Base-by-base conservation (phyloP, 805 yeast genomes). In the Myxozyma vanderwaltii region DNA sequence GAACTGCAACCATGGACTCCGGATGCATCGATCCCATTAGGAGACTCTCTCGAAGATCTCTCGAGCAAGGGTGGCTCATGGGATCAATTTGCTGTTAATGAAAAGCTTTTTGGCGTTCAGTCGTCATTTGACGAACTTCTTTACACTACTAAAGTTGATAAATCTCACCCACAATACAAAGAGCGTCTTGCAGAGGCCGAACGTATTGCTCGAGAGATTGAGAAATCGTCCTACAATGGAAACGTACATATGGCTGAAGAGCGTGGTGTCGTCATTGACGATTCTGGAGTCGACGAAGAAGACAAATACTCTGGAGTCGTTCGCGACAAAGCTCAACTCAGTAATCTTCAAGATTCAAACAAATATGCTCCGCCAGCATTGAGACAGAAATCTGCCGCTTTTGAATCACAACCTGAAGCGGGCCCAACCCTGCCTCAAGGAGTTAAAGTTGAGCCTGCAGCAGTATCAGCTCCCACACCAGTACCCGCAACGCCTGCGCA, bases 1-100 rank as follows among this genome's bases (percentile, higher is more conserved):
- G 91, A 86, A 68, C 81, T 94, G 55, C 84, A 88, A 74, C 81
- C 78, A 68, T 92, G 99, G 99, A 82, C 82, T 21, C 96, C 96
- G 3, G 95, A 87, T 53, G 82, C 70, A 19, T 70, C 67, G 12
- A 70, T 70, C n/a, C 67, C 51, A 3, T 29, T 51, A 21, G 49
- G 51, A 29, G 43, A 69, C 67, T 54, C 68, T 10, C 67, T 79
- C 27, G 81, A 78, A 52, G 79, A 76, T 13, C 21, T 63, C 24
- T 44, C 55, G 2, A 67, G 67, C 7, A 62, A 63, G 23, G 75
- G 73, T 15, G 69, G 71, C 6, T 13, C 33, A 8, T 94, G 98
- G 98, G 97, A 94, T 75, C 99, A 94, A 76, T 94, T 94, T 74
- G 87, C 88, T 54, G 92, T 84, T n/a, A 94, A 94, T 73, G 87